phyloP scores from a whole-genome alignment of 805 yeast genomes.

The Saturnispora serradocipensis region DNA sequence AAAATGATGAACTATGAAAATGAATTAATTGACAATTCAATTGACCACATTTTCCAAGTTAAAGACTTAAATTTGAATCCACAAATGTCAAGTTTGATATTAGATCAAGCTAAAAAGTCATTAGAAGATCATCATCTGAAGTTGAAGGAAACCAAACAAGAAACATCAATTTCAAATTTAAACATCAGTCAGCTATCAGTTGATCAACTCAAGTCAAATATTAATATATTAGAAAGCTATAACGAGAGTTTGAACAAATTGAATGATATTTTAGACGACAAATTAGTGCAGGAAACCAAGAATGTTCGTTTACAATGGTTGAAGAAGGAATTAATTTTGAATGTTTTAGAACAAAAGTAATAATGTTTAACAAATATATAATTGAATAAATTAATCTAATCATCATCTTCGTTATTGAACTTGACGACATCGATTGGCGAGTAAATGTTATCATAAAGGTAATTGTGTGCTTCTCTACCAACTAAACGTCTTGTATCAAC shows the following conservation, averaged over 20 bases:
- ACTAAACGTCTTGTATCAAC: constrained; percentile 42
- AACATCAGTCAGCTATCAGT: constrained; percentile 12
- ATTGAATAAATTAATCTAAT: neutral
- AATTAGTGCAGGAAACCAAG: constrained; percentile 15
- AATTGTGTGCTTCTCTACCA: constrained; percentile 27
- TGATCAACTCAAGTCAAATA: constrained; percentile 13
- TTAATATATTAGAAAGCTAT: constrained; percentile 18
- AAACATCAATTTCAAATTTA: constrained; percentile 7
- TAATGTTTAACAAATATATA: neutral
- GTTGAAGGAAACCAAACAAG: constrained; percentile 1
- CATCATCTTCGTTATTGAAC: constrained; percentile 22
- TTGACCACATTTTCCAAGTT: constrained; percentile 12
- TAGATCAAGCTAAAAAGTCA: constrained; percentile 7
- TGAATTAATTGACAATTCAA: constrained; percentile 2
- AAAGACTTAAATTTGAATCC: constrained; percentile 14
- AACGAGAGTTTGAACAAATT: constrained; percentile 15
- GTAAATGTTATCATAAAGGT: constrained; percentile 24
- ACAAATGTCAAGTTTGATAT: constrained; percentile 5
- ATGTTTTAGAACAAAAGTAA: constrained; percentile 2
- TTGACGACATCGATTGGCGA: constrained; percentile 23
- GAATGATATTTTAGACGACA: constrained; percentile 14
- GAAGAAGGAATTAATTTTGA: constrained; percentile 18
- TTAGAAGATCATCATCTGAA: constrained; percentile 7
- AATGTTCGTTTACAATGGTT: constrained; percentile 20
- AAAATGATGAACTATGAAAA: constrained; percentile 2